Base-by-base conservation (phyloP, 371 early-diverging fungal species). In the Syncephalastrum sp. region DNA sequence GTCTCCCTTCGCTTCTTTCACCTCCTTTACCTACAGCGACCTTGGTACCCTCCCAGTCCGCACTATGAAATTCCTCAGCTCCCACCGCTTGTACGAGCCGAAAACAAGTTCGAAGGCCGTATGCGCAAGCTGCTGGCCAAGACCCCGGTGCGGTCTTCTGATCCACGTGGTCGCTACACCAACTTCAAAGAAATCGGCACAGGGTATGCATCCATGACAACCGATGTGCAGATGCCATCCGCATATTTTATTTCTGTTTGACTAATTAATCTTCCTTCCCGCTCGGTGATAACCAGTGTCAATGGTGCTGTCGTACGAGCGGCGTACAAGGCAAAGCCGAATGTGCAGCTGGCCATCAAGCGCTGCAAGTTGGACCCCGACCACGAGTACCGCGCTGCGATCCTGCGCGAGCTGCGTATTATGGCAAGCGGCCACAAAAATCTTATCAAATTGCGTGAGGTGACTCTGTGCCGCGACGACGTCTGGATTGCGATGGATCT, bases 401-500 rank as follows among this genome's bases (percentile, higher is more conserved):
- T 79, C 51, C 53, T 79, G 10, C 69, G 79, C 17, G 79, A 79
- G 50, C 55, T 79, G 14, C 68, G 70, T 33, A 79, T 79, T 59
- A 79, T 79, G 79, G 69, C 76, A 3, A 63, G 72, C 15, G 79
- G 72, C n/a, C 72, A 75, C 51, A 16, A 64, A 1, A 75, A 79
- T 43, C 59, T 79, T 14, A 79, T 79, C 51, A 65, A 70, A 45
- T 49, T 79, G 25, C 66, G 74, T 45, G 79, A 79, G 62, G 72
- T 75, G 23, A 67, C 74, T 25, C 52, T 79, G 1, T 79, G 79
- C 74, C 67, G 70, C 54, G 69, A 75, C 27, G 74, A 79, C 50
- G 74, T 79, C 5, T 79, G 79, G 79, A 79, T 79, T 59, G 74
- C 72, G 41, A 79, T 79, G 79, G 79, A 79, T 51, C 60, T 79